A percentile compares a stretch with the other conserved stretches of the same genome.
Evolutionary conservation across 768 basidiomycete genomes (phyloP).

Genomic region (Tricholoma saponaceum): DNA sequence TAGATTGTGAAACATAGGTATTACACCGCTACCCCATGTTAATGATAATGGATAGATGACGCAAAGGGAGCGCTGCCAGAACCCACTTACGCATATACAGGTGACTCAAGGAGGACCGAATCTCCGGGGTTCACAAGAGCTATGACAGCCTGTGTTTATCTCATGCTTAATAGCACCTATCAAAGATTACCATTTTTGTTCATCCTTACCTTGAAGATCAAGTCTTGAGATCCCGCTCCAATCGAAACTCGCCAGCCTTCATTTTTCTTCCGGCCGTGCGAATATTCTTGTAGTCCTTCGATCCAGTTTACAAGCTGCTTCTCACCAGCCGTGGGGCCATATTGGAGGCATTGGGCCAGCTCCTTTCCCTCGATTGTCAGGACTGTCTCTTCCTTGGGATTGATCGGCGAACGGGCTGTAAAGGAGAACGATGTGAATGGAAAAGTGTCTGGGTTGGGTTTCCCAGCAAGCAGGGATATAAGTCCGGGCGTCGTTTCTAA

Average conservation of each 20-base stretch:
- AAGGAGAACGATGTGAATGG: slow-evolving; percentile 83
- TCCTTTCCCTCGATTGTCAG: slow-evolving; percentile 56
- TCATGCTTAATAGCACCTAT: slow-evolving; percentile 13
- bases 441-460: slow-evolving; percentile 88
- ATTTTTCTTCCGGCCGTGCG: slow-evolving; percentile 57
- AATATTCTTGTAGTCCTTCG: slow-evolving; percentile 60
- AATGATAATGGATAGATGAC: slow-evolving; percentile 9
- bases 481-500: slow-evolving; percentile 76
- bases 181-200: not conserved
- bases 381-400: slow-evolving; percentile 38
- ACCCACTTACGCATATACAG: slow-evolving; percentile 59
- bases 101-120: slow-evolving; percentile 74
- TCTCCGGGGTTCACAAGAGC: slow-evolving; percentile 76
- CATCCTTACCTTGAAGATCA: slow-evolving; percentile 72
- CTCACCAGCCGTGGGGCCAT: slow-evolving; percentile 70
- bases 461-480: slow-evolving; percentile 84
- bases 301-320: slow-evolving; percentile 66
- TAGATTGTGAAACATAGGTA: slow-evolving; percentile 43
- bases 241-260: slow-evolving; percentile 71
- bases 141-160: slow-evolving; percentile 53
- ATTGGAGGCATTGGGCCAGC: slow-evolving; percentile 68
- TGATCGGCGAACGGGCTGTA: slow-evolving; percentile 47
- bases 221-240: slow-evolving; percentile 85
- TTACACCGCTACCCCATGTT: slow-evolving; percentile 41
- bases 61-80: not conserved